A percentile compares a stretch with the other conserved stretches of the same genome.
phyloP scores from a whole-genome alignment of 2,329 filamentous ascomycete species.

The Claviceps fusiformis region DNA sequence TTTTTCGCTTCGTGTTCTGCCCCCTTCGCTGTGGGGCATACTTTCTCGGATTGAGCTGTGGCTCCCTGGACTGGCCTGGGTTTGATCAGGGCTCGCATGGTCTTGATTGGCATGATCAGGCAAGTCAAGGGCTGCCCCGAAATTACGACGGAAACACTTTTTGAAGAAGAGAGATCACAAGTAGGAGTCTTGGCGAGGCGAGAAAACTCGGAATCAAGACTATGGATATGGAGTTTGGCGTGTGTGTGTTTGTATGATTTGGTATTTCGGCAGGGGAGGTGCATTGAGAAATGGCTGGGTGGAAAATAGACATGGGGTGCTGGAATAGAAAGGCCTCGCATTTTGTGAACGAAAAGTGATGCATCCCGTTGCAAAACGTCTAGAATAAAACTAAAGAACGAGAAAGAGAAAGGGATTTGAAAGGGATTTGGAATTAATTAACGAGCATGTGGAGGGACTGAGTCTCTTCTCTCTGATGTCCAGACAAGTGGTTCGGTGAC shows the following conservation, averaged over 20 bases:
- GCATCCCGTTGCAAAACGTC: not conserved
- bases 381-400: not conserved
- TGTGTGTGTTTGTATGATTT: not conserved
- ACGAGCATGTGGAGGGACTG: too few relatives aligned
- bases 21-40: not conserved
- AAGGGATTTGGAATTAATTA: too few relatives aligned
- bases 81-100: not conserved
- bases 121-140: not conserved
- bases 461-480: not conserved
- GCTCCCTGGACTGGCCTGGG: not conserved
- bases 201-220: not conserved
- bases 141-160: not conserved
- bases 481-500: not conserved
- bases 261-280: not conserved
- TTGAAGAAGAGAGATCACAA: not conserved
- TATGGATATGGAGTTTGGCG: not conserved
- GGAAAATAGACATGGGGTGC: not conserved
- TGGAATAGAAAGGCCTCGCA: not conserved
- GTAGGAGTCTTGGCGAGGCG: not conserved
- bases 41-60: not conserved
- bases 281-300: not conserved
- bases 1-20: not conserved
- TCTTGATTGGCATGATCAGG: not conserved
- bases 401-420: too few relatives aligned
- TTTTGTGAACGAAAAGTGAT: not conserved